phyloP scores from a whole-genome alignment of 2,329 filamentous ascomycete species.

The Trichoderma breve region DNA sequence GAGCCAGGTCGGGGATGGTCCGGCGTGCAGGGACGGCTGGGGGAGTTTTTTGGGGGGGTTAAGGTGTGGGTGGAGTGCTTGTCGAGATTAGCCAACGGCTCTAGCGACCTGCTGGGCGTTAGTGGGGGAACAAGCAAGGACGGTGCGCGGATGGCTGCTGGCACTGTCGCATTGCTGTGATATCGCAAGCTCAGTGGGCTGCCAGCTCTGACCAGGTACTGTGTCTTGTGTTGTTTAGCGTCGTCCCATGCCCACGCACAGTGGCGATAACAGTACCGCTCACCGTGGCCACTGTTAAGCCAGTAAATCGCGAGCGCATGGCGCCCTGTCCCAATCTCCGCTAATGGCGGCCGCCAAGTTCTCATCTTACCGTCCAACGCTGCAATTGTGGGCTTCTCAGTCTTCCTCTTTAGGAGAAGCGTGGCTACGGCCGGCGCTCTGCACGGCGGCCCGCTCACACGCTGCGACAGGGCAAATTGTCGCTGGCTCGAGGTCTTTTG shows the following conservation, averaged over 20 bases:
- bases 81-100: conserved; percentile 42
- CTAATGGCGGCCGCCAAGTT: conserved; percentile 22
- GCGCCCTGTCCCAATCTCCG: conserved; percentile 22
- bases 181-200: background rate
- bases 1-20: conserved; percentile 34
- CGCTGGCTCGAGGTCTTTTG: background rate
- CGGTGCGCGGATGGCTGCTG: background rate
- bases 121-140: conserved; percentile 27
- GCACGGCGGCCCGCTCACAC: conserved; percentile 22
- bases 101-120: conserved; percentile 29
- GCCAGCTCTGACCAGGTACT: background rate
- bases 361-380: conserved; percentile 19
- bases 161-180: background rate
- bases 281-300: conserved; percentile 13
- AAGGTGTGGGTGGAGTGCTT: conserved; percentile 42
- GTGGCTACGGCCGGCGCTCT: conserved; percentile 19
- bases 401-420: conserved; percentile 21
- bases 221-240: background rate
- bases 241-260: background rate
- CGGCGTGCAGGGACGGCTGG: conserved; percentile 29
- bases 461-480: conserved; percentile 17
- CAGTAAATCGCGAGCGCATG: conserved; percentile 10
- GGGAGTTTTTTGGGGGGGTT: conserved; percentile 27
- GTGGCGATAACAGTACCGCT: background rate
- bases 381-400: conserved; percentile 16